phyloP scores from a whole-genome alignment of 1,284 basidiomycete species.

The Cronartium quercuum region DNA sequence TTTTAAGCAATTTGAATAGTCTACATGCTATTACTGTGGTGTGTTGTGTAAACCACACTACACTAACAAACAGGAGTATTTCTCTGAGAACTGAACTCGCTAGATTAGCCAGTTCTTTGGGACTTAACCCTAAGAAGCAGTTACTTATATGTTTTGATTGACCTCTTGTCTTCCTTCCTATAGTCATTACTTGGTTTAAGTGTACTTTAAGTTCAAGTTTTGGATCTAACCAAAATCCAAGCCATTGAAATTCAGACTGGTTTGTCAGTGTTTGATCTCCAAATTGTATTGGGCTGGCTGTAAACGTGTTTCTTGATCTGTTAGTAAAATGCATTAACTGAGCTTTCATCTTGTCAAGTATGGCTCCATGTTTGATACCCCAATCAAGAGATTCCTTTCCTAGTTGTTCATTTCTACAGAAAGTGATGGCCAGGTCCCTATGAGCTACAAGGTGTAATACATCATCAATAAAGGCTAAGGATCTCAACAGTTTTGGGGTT shows the following conservation, averaged over 20 bases:
- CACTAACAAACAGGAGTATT: too few relatives aligned
- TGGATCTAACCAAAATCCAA: neutral
- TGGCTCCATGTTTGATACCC: neutral
- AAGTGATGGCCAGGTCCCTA: neutral
- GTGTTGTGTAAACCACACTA: too few relatives aligned
- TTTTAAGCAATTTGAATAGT: too few relatives aligned
- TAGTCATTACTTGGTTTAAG: neutral
- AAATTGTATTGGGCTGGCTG: neutral
- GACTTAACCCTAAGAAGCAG: neutral
- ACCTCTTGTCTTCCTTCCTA: neutral
- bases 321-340: slow-evolving; percentile 2
- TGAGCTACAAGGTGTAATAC: slow-evolving; percentile 5
- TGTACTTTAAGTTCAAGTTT: neutral
- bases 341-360: slow-evolving; percentile 10
- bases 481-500: neutral
- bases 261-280: neutral
- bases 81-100: too few relatives aligned
- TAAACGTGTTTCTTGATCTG: neutral
- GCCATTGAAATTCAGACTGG: neutral
- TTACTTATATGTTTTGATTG: neutral
- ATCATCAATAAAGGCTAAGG: slow-evolving; percentile 16
- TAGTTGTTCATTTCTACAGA: neutral
- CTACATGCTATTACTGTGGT: too few relatives aligned
- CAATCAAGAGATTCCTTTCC: neutral
- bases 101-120: too few relatives aligned